Evolutionary conservation across 2,329 filamentous ascomycete genomes (phyloP).

Genomic region (Ceratocystis cacaofunesta): DNA sequence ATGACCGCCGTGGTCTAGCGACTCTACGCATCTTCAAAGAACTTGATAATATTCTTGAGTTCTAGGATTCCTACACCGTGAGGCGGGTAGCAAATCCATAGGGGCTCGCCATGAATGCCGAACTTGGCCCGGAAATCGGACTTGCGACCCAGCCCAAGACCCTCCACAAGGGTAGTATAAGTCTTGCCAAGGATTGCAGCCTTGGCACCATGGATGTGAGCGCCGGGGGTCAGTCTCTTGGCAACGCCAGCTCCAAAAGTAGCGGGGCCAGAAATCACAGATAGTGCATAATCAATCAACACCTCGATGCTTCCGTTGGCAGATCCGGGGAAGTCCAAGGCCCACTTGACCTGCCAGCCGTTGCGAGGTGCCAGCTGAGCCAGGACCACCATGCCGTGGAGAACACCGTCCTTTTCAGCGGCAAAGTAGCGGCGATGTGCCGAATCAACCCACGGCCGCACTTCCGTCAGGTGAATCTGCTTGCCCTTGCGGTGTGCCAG

Average conservation of each 20-base stretch:
- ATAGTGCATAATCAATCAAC: slow-evolving; percentile 56
- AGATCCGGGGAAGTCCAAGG: slow-evolving; percentile 78
- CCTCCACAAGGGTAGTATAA: slow-evolving; percentile 68
- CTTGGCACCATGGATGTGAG: slow-evolving; percentile 66
- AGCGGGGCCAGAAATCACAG: slow-evolving; percentile 38
- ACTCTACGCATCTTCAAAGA: slow-evolving; percentile 57
- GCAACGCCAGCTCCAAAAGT: slow-evolving; percentile 81
- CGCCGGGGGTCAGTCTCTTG: slow-evolving; percentile 57
- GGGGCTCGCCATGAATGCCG: slow-evolving; percentile 66
- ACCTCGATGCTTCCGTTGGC: slow-evolving; percentile 81
- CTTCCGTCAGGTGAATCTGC: slow-evolving; percentile 82
- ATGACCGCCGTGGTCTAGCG: not conserved
- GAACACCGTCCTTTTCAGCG: slow-evolving; percentile 56
- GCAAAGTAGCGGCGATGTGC: slow-evolving; percentile 77
- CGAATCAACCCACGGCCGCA: slow-evolving; percentile 73
- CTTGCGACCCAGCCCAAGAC: slow-evolving; percentile 70
- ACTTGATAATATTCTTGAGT: slow-evolving; percentile 72
- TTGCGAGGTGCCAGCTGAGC: slow-evolving; percentile 65
- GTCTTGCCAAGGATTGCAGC: slow-evolving; percentile 70
- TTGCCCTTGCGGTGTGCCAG: slow-evolving; percentile 61
- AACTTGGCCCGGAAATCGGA: slow-evolving; percentile 84
- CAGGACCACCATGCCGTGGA: slow-evolving; percentile 67
- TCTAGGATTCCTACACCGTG: slow-evolving; percentile 71
- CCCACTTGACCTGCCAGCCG: slow-evolving; percentile 92
- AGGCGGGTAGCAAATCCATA: slow-evolving; percentile 81